Conservation (phyloP, 768 basidiomycete genomes). For the Cystofilobasidium macerans region DNA sequence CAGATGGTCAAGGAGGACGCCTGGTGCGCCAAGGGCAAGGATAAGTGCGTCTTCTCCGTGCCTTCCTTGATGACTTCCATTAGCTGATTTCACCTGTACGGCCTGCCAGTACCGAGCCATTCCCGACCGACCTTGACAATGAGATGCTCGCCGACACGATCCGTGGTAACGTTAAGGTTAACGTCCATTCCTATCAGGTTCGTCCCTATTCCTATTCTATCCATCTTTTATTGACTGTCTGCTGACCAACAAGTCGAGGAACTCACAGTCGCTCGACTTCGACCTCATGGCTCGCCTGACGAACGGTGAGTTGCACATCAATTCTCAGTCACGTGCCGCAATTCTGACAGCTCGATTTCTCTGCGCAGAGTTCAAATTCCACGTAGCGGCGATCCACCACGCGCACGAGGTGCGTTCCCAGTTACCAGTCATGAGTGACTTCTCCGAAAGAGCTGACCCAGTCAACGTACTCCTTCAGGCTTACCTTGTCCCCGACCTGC, state of each 20-base stretch:
- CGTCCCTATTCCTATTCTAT: no score
- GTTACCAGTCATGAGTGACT: no score
- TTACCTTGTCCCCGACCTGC: constrained; percentile 61
- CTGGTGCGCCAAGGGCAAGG: constrained; percentile 12
- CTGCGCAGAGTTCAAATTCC: constrained; percentile 60
- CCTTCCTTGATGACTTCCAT: not conserved
- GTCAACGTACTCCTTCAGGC: no score
- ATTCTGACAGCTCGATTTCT: no score
- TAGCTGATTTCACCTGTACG: not conserved
- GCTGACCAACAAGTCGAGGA: no score
- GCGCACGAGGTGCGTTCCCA: no score
- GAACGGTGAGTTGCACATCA: no score
- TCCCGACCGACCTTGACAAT: not conserved
- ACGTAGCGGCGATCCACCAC: constrained; percentile 42
- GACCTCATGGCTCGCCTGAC: constrained; percentile 47
- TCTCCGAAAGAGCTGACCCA: no score
- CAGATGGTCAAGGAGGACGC: constrained; percentile 1
- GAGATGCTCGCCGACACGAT: not conserved
- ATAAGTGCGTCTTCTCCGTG: not conserved
- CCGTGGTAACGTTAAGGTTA: not conserved
- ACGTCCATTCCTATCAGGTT: constrained; percentile 12
- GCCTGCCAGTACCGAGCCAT: not conserved
- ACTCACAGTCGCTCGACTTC: constrained; percentile 15
- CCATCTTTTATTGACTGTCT: no score
- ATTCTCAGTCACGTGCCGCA: no score